phyloP scores from a whole-genome alignment of 2,329 filamentous ascomycete species.

The Balansia obtecta region DNA sequence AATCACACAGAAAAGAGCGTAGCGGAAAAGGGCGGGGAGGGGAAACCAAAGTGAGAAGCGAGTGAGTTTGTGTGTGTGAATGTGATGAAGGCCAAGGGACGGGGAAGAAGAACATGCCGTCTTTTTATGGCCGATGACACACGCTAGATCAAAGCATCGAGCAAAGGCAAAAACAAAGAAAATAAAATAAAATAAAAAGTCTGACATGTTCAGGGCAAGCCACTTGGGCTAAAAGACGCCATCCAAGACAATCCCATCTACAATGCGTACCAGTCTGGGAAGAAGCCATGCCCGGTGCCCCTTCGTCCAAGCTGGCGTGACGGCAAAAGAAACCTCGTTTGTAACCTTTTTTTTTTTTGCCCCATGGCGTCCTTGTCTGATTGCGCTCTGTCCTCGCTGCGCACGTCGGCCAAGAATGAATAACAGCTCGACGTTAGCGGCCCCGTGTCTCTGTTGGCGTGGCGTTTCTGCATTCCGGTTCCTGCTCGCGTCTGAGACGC shows the following conservation, averaged over 20 bases:
- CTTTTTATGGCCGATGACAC: background rate
- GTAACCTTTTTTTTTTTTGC: too few species aligned
- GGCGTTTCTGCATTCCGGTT: background rate
- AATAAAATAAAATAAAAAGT: background rate
- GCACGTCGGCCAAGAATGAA: background rate
- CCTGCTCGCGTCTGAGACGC: background rate
- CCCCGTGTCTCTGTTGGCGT: background rate
- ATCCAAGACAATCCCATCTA: background rate
- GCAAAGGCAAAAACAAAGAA: too few species aligned
- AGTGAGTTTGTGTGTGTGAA: background rate
- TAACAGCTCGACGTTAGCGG: background rate
- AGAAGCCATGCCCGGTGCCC: background rate
- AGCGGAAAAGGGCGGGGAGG: background rate
- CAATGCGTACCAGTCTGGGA: background rate
- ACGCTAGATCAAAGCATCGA: background rate
- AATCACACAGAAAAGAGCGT: too few species aligned
- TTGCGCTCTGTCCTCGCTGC: background rate
- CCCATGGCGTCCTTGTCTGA: background rate
- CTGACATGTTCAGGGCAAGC: background rate
- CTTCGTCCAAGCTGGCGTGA: too few species aligned
- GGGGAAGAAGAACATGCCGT: background rate
- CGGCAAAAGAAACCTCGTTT: too few species aligned
- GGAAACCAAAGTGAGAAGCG: background rate
- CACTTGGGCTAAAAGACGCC: background rate
- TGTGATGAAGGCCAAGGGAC: background rate